Base-by-base conservation (phyloP, 2,329 filamentous ascomycete species). In the Coniella vitis region DNA sequence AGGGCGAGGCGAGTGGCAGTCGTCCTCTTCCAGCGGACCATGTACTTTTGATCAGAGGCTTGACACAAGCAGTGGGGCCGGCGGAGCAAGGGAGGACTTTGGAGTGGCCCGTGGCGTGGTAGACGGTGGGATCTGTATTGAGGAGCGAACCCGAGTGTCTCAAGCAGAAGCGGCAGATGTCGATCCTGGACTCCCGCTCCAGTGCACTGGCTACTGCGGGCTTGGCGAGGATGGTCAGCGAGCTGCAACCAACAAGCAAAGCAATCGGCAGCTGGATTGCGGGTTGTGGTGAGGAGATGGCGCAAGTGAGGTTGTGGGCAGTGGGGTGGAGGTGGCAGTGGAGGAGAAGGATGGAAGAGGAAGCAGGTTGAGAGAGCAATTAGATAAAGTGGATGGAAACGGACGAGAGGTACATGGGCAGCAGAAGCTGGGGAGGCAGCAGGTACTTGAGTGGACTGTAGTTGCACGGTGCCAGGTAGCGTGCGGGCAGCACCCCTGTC, bases 321-420 rank as follows among this genome's bases (percentile, higher is more conserved):
- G 16, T 42, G 7, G 29, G n/a, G n/a, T 22, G 43, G 47, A 51
- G 54, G 52, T 56, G 55, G 43, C 35, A 43, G 48, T 46, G 51
- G 41, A 52, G 42, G 49, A 32, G 46, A 38, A 52, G 42, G 39
- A 12, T n/a, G n/a, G 38, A 39, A 31, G 45, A 36, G 5, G 38
- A 37, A 20, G 38, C 25, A 45, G 40, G 31, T 35, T 45, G 47
- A 47, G 29, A 37, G 39, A 49, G 19, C 19, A 32, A 21, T 35
- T 21, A 38, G 39, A 42, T 39, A 38, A 40, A 41, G 47, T 43
- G 32, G 46, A 45, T 37, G 38, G 36, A 43, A 47, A 44, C 35
- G 45, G 49, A 52, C 49, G 49, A 52, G 51, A 46, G 54, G 53
- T 49, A 49, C 48, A 46, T 38, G 37, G 41, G 37, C 48, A 29